These are phyloP conservation scores for Colletotrichum tamarilloi DNA, from an alignment of 2,329 filamentous ascomycete species.

Conservation along the genomic window DNA sequence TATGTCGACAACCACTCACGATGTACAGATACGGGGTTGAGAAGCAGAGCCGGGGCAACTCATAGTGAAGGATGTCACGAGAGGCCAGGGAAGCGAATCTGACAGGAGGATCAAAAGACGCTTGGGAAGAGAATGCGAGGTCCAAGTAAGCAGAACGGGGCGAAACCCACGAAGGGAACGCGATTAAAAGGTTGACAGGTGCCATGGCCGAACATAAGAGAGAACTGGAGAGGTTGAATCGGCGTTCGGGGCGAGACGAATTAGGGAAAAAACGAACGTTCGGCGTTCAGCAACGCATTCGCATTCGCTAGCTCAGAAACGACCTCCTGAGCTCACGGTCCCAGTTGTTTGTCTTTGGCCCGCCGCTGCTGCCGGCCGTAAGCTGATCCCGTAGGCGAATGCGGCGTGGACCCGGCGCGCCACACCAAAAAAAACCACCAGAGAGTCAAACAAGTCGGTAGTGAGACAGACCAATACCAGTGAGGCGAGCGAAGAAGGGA, in stretches of 20 bases:
- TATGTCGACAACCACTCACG: neutral
- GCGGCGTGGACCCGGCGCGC: slow-evolving; percentile 27
- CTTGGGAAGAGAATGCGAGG: neutral
- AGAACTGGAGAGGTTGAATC: neutral
- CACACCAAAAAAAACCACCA: slow-evolving; percentile 2
- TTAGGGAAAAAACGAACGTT: slow-evolving; percentile 21
- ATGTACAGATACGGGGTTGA: neutral
- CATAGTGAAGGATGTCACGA: slow-evolving; percentile 17
- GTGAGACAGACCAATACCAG: slow-evolving; percentile 8
- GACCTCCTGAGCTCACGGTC: slow-evolving; percentile 4
- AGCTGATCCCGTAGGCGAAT: slow-evolving; percentile 23
- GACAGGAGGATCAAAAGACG: neutral
- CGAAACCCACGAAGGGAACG: neutral
- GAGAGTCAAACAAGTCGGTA: neutral
- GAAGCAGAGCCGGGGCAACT: slow-evolving; percentile 6
- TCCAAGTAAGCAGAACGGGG: neutral
- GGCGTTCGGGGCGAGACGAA: slow-evolving; percentile 29
- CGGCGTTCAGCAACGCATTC: slow-evolving; percentile 28
- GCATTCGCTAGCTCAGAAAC: slow-evolving; percentile 19
- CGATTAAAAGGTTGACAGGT: neutral
- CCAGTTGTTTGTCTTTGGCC: slow-evolving; percentile 16
- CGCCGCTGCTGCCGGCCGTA: slow-evolving; percentile 35
- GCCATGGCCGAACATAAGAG: slow-evolving; percentile 6
- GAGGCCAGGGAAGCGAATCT: neutral
- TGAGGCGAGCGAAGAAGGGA: slow-evolving; percentile 11